Base-by-base conservation (phyloP, 768 basidiomycete genomes). In the Pulveroboletus ravenelii region DNA sequence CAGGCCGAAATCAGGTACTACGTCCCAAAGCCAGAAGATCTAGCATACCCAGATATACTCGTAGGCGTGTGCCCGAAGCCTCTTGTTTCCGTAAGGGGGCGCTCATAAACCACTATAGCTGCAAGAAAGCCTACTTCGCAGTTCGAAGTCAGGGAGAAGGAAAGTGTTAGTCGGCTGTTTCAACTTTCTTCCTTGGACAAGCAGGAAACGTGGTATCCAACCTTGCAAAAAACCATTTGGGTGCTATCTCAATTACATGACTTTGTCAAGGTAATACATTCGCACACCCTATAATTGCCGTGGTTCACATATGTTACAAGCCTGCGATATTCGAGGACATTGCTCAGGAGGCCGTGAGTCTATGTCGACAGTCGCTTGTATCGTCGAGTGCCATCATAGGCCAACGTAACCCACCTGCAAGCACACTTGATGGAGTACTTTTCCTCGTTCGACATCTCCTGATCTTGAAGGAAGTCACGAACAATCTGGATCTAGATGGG, bases 321-420 rank as follows among this genome's bases (percentile, higher is more conserved):
- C 85, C 89, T n/a, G 86, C 84, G 1, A 94, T 97, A 51, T 99
- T 96, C 51, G 89, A 93, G 59, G 96, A 99, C 65, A 89, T 98
- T 36, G 93, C 95, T 0, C 90, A 93, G 70, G 94, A 97, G 70
- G 91, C 94, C 0, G 77, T 96, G 30, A 75, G 78, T 12, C 73
- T 92, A 5, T 95, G 93, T 65, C 81, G 85, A 32, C 78, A 85
- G 51, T 95, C 94, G 0, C 78, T 98, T 4, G 74, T 87, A 32
- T 67, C 78, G 6, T 92, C 89, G 0, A 78, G 87, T 0, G 78
- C 85, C n/a, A 71, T 76, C 18, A 74, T 97, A 43, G 74, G 78
- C 20, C 65, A 66, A 29, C 79, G 77, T 43, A 74, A 74, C 35
- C 68, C 72, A 14, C 70, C 76, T 18, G 56, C 71, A 7, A 70